Evolutionary conservation across 495 filamentous ascomycete species (phyloP).

Genomic region (Aspergillus carlsbadensis): DNA sequence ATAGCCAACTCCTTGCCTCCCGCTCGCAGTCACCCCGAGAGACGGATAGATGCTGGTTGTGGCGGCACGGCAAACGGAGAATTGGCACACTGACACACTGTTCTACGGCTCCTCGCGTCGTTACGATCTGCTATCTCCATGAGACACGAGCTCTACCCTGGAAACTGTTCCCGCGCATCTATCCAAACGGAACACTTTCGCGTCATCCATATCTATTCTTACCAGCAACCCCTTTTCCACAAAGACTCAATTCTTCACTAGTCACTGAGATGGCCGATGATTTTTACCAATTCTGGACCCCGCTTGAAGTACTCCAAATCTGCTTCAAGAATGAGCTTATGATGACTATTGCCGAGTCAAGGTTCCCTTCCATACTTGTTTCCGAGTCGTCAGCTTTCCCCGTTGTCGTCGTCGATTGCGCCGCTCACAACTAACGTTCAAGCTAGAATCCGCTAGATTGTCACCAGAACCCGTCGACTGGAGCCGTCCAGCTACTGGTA

Average conservation of each 20-base stretch:
- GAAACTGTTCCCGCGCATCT: background rate
- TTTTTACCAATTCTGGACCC: background rate
- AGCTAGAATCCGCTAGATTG: constrained; percentile 30
- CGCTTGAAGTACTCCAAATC: background rate
- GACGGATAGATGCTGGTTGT: background rate
- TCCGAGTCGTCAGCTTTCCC: constrained; percentile 1
- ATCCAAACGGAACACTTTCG: background rate
- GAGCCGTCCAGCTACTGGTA: constrained; percentile 19
- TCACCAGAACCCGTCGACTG: constrained; percentile 25
- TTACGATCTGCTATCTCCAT: constrained; percentile 14
- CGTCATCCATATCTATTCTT: background rate
- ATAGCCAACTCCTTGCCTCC: constrained; percentile 15
- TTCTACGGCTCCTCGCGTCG: constrained; percentile 8
- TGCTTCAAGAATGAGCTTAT: constrained; percentile 5
- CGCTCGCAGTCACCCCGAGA: constrained; percentile 6
- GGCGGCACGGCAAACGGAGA: constrained; percentile 7
- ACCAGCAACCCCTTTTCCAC: constrained; percentile 1
- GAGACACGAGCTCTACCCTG: background rate
- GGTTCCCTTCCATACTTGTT: background rate
- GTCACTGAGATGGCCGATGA: constrained; percentile 2
- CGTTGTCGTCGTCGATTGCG: constrained; percentile 9
- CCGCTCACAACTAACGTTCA: constrained; percentile 21
- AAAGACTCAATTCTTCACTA: background rate
- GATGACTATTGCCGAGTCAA: background rate
- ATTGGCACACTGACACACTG: background rate